Evolutionary conservation across 192 early-diverging fungal genomes (phyloP).

Genomic region (Rhizoclosmatium globosum): DNA sequence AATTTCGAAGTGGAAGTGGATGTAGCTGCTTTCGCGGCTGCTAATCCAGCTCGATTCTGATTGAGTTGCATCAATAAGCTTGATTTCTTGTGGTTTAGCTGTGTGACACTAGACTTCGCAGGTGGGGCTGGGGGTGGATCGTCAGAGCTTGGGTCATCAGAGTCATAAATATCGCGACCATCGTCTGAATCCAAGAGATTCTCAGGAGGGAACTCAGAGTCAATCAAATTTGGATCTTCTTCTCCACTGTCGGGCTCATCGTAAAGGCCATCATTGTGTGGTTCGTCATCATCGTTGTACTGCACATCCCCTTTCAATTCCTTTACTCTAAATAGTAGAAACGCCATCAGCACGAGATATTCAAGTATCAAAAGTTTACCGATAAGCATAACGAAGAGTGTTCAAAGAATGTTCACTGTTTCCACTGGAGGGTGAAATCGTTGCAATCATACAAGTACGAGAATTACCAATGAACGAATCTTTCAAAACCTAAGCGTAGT

Average conservation of each 20-base stretch:
- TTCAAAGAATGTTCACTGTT: conserved; percentile 98
- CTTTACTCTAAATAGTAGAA: conserved; percentile 56
- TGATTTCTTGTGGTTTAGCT: conserved; percentile 23
- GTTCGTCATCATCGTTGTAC: conserved; percentile 39
- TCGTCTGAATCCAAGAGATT: conserved; percentile 44
- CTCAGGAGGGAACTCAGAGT: conserved; percentile 58
- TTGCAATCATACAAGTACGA: conserved; percentile 98
- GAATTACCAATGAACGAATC: conserved; percentile 99
- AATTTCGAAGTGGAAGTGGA: background rate
- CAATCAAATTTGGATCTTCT: conserved; percentile 37
- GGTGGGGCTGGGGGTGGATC: background rate
- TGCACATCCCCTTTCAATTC: conserved; percentile 61
- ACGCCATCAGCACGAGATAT: background rate
- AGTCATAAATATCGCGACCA: conserved; percentile 38
- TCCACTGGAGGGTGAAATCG: conserved; percentile 92
- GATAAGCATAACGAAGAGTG: conserved; percentile 95
- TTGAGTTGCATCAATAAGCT: conserved; percentile 40
- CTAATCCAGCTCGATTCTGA: conserved; percentile 10
- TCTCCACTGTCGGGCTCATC: conserved; percentile 46
- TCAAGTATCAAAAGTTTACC: conserved; percentile 50
- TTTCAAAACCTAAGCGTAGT: conserved; percentile 74
- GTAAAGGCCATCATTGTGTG: conserved; percentile 36
- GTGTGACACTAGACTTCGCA: background rate
- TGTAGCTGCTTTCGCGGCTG: background rate
- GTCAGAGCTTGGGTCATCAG: conserved; percentile 31